phyloP scores from a whole-genome alignment of 805 yeast species.

The Lachancea quebecensis region DNA sequence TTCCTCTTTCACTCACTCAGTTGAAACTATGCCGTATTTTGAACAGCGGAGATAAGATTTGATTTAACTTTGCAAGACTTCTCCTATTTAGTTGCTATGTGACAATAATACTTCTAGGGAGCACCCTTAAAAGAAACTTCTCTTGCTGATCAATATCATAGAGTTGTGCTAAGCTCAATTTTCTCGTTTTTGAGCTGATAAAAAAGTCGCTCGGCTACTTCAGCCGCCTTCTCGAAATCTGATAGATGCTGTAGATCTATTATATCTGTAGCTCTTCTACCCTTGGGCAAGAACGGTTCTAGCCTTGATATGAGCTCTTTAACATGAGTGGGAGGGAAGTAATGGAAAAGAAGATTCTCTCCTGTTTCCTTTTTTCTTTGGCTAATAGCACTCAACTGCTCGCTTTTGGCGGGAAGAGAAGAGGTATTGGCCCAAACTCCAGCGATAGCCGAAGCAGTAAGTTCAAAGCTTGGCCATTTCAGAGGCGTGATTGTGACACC shows the following conservation, averaged over 20 bases:
- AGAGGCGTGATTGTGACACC: slow-evolving; percentile 38
- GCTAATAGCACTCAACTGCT: slow-evolving; percentile 34
- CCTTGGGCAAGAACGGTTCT: slow-evolving; percentile 9
- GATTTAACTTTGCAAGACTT: no score
- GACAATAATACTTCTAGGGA: no score
- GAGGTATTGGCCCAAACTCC: slow-evolving; percentile 47
- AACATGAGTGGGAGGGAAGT: slow-evolving; percentile 21
- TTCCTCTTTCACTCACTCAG: no score
- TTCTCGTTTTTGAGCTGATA: slow-evolving; percentile 27
- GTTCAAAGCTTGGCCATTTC: slow-evolving; percentile 45
- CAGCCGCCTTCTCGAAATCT: slow-evolving; percentile 8
- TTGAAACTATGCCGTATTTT: no score
- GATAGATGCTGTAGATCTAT: slow-evolving; percentile 11
- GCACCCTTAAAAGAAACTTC: no score
- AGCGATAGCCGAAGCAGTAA: slow-evolving; percentile 47
- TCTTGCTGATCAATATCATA: not conserved
- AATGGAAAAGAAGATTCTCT: slow-evolving; percentile 30
- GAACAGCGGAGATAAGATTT: no score
- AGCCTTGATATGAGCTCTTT: slow-evolving; percentile 7
- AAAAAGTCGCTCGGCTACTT: slow-evolving; percentile 13
- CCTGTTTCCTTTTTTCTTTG: slow-evolving; percentile 21
- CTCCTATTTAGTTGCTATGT: no score
- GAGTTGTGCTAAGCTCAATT: slow-evolving; percentile 12
- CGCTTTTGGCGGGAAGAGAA: slow-evolving; percentile 35
- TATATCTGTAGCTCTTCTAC: slow-evolving; percentile 8